A percentile compares a stretch with the other conserved stretches of the same genome.
Conservation (phyloP, 257 asterid genomes). For the Leptodermis oblonga region DNA sequence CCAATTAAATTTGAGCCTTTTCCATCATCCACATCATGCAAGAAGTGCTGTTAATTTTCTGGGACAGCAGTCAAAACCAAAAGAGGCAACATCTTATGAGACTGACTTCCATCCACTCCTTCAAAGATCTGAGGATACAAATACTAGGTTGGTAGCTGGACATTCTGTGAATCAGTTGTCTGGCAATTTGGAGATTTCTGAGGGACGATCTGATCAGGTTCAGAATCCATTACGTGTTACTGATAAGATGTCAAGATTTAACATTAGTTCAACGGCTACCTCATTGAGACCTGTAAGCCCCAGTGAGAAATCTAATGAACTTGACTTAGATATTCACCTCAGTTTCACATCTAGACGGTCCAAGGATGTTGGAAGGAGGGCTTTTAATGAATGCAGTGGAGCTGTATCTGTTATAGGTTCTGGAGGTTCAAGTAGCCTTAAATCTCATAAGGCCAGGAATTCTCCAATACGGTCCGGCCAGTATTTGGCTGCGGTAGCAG, state of each 20-base stretch:
- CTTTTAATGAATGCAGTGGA: slow-evolving; percentile 17
- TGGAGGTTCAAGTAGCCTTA: slow-evolving; percentile 18
- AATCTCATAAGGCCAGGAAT: slow-evolving; percentile 23
- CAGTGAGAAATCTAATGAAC: slow-evolving; percentile 40
- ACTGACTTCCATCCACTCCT: slow-evolving; percentile 87
- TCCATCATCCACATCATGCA: slow-evolving; percentile 63
- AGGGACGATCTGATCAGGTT: slow-evolving; percentile 29
- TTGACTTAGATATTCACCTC: slow-evolving; percentile 69
- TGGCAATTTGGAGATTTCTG: slow-evolving; percentile 31
- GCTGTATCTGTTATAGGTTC: slow-evolving; percentile 21
- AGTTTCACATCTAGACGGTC: slow-evolving; percentile 52
- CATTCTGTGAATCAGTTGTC: slow-evolving; percentile 32
- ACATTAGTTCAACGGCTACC: slow-evolving; percentile 34
- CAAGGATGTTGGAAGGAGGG: slow-evolving; percentile 31
- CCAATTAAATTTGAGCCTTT: slow-evolving; percentile 64
- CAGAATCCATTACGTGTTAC: slow-evolving; percentile 25
- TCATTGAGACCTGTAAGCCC: slow-evolving; percentile 32
- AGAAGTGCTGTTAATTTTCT: slow-evolving; percentile 60
- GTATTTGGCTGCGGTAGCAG: slow-evolving; percentile 12
- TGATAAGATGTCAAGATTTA: slow-evolving; percentile 20
- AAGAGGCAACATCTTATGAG: slow-evolving; percentile 38
- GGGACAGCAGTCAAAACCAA: slow-evolving; percentile 54
- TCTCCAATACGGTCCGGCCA: slow-evolving; percentile 20
- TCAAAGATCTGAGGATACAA: slow-evolving; percentile 52
- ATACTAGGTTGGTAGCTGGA: slow-evolving; percentile 27